phyloP scores from a whole-genome alignment of 2,329 filamentous ascomycete species.

The Diaporthe helianthi region DNA sequence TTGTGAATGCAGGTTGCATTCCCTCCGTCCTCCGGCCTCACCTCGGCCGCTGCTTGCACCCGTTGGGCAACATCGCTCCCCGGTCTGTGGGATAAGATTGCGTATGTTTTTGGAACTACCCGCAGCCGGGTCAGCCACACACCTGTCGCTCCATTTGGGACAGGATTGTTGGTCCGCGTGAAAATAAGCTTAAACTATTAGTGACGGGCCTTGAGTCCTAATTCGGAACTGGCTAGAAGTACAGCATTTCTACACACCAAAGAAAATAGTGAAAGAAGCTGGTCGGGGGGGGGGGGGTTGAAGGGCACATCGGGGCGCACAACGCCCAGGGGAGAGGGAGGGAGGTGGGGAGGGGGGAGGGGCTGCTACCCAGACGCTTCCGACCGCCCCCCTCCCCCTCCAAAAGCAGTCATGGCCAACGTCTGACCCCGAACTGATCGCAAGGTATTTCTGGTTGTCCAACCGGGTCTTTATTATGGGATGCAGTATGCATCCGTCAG shows the following conservation, averaged over 20 bases:
- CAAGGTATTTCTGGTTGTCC: conserved; percentile 15
- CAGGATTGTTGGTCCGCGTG: conserved; percentile 6
- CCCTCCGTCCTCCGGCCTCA: conserved; percentile 22
- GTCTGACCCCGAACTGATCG: conserved; percentile 4
- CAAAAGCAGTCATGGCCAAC: background rate
- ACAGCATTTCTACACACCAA: background rate
- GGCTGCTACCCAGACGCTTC: conserved; percentile 5
- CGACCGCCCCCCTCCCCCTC: background rate
- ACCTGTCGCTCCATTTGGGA: conserved; percentile 10
- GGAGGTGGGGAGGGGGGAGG: background rate
- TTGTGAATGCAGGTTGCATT: background rate
- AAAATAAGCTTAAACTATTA: conserved; percentile 25
- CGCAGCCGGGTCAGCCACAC: conserved; percentile 14
- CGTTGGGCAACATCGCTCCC: conserved; percentile 19
- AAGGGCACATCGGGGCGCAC: background rate
- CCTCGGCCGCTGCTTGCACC: conserved; percentile 16
- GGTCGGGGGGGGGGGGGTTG: no score
- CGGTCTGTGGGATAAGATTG: background rate
- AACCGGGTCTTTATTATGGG: conserved; percentile 25
- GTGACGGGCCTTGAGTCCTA: conserved; percentile 13
- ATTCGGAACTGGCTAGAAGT: conserved; percentile 7
- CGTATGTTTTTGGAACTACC: conserved; percentile 5
- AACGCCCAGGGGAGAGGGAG: background rate
- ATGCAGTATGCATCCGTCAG: conserved; percentile 25
- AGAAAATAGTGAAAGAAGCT: background rate